Conservation (phyloP, 768 basidiomycete genomes). For the Suillus plorans region DNA sequence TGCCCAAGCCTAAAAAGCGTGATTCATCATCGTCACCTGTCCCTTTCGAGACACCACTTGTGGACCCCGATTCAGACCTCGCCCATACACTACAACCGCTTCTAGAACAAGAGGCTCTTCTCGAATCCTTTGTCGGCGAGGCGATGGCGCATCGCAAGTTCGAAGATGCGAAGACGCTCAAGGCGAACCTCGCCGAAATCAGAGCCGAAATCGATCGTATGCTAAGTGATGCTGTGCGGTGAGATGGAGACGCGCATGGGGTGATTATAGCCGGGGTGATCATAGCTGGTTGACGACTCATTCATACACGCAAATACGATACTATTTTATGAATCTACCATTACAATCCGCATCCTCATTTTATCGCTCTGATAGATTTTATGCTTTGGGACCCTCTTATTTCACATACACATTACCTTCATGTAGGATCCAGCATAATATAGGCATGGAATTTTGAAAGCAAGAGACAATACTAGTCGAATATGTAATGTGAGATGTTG, state of each 20-base stretch:
- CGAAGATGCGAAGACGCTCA: slow-evolving; percentile 88
- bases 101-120: slow-evolving; percentile 89
- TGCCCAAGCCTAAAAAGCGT: slow-evolving; percentile 49
- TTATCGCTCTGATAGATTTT: slow-evolving; percentile 2
- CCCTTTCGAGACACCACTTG: slow-evolving; percentile 24
- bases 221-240: slow-evolving; percentile 34
- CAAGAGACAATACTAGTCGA: slow-evolving; percentile 4
- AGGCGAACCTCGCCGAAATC: slow-evolving; percentile 79
- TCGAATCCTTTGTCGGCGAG: slow-evolving; percentile 89
- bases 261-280: background rate
- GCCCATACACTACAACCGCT: slow-evolving; percentile 81
- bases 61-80: slow-evolving; percentile 67
- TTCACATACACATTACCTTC: background rate
- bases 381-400: background rate
- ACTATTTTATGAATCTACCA: background rate
- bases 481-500: slow-evolving; percentile 8
- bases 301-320: background rate
- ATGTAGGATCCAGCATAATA: slow-evolving; percentile 6
- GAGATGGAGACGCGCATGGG: slow-evolving; percentile 2
- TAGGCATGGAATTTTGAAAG: slow-evolving; percentile 5
- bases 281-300: background rate
- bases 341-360: background rate
- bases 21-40: slow-evolving; percentile 14
- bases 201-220: slow-evolving; percentile 78
- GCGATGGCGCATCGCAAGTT: slow-evolving; percentile 91